These are phyloP conservation scores for Megacollybia marginata DNA, from an alignment of 768 basidiomycete species.

Conservation along the genomic window DNA sequence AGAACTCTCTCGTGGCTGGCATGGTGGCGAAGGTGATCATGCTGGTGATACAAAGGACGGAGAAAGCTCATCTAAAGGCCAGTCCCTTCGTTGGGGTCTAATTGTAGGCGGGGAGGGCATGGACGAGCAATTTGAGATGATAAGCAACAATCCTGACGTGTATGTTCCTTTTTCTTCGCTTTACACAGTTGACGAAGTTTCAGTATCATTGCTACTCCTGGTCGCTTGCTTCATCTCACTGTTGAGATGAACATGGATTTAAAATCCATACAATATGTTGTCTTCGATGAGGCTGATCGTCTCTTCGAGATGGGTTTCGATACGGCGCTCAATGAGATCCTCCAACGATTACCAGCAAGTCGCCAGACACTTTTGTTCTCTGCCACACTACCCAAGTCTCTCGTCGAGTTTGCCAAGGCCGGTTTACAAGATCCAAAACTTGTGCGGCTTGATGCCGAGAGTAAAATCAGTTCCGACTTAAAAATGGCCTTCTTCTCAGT, in stretches of 20 bases:
- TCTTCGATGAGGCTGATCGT: slow-evolving; percentile 98
- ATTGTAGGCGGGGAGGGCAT: slow-evolving; percentile 93
- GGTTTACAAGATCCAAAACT: slow-evolving; percentile 91
- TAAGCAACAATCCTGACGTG: slow-evolving; percentile 93
- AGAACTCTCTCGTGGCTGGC: slow-evolving; percentile 82
- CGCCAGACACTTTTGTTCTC: slow-evolving; percentile 95
- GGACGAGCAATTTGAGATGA: slow-evolving; percentile 95
- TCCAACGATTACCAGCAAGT: slow-evolving; percentile 76
- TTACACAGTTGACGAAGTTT: slow-evolving; percentile 8
- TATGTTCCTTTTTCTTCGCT: slow-evolving; percentile 34
- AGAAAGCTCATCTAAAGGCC: slow-evolving; percentile 48
- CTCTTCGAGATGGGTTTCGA: slow-evolving; percentile 99
- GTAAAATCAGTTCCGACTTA: slow-evolving; percentile 90
- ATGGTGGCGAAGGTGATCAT: slow-evolving; percentile 51
- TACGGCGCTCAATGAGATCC: slow-evolving; percentile 83
- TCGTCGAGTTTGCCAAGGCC: slow-evolving; percentile 98
- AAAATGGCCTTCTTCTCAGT: slow-evolving; percentile 92
- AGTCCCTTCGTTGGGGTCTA: slow-evolving; percentile 81
- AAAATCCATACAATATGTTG: slow-evolving; percentile 78
- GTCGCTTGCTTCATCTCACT: slow-evolving; percentile 90
- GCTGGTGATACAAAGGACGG: slow-evolving; percentile 63
- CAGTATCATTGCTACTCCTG: slow-evolving; percentile 96
- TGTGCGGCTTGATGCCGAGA: slow-evolving; percentile 92
- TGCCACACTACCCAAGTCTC: slow-evolving; percentile 89
- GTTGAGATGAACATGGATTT: slow-evolving; percentile 97